A percentile compares a stretch with the other conserved stretches of the same genome.
These are phyloP conservation scores for Phoenix roebelenii DNA, from an alignment of 176 grass and related monocot species.

Conservation along the genomic window DNA sequence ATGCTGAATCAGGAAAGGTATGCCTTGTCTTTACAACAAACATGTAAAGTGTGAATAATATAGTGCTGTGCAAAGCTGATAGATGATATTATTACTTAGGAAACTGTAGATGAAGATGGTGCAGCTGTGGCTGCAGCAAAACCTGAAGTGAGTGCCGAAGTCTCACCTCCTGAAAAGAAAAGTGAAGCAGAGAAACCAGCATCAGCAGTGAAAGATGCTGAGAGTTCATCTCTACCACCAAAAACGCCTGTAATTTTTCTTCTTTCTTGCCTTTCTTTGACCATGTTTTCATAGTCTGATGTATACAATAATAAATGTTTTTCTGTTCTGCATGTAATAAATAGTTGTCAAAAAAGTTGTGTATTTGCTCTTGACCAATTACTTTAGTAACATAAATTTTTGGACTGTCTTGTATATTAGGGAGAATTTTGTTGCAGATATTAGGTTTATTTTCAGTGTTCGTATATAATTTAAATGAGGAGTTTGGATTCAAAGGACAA, in stretches of 20 bases:
- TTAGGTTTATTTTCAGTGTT: too few relatives aligned
- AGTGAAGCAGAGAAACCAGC: constrained; percentile 29
- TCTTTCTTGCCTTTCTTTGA: constrained; percentile 8
- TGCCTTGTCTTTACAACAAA: background rate
- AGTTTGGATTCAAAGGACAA: too few relatives aligned
- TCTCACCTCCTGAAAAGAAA: constrained; percentile 27
- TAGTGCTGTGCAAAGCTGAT: constrained; percentile 13
- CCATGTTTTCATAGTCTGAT: too few relatives aligned
- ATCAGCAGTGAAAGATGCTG: constrained; percentile 9
- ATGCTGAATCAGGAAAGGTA: constrained; percentile 45
- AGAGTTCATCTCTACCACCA: background rate
- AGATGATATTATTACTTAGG: constrained; percentile 11
- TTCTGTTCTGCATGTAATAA: too few relatives aligned
- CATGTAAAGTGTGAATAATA: too few relatives aligned
- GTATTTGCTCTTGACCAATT: too few relatives aligned
- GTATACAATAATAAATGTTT: too few relatives aligned
- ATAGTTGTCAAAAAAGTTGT: too few relatives aligned
- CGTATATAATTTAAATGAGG: too few relatives aligned
- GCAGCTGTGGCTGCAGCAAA: constrained; percentile 2
- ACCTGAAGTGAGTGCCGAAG: constrained; percentile 14
- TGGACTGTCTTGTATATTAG: too few relatives aligned
- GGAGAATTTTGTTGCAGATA: too few relatives aligned
- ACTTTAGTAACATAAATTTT: too few relatives aligned
- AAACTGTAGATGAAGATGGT: constrained; percentile 20
- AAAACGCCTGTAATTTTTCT: constrained; percentile 1